These are phyloP conservation scores for Simmondsia chinensis DNA, from an alignment of 148 eudicot species.

Conservation along the genomic window DNA sequence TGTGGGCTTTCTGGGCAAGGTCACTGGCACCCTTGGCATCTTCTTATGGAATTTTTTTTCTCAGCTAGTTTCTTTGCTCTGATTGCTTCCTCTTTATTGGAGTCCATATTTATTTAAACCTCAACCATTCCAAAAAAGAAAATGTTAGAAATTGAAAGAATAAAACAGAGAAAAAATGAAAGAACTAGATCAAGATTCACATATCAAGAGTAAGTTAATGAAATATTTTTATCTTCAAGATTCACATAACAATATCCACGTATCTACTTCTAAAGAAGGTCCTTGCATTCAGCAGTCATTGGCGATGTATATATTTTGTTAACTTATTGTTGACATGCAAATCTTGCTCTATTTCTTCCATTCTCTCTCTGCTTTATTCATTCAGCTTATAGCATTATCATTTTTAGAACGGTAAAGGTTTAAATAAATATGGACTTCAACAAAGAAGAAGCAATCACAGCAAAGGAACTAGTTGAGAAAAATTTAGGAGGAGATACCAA, in stretches of 20 bases:
- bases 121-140: neutral
- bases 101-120: slow-evolving; percentile 14
- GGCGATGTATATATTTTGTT: too few relatives aligned
- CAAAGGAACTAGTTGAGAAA: slow-evolving; percentile 25
- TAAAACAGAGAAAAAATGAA: too few relatives aligned
- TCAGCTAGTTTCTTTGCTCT: slow-evolving; percentile 25
- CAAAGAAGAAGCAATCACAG: slow-evolving; percentile 22
- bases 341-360: too few relatives aligned
- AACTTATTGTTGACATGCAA: too few relatives aligned
- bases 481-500: slow-evolving; percentile 14
- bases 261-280: too few relatives aligned
- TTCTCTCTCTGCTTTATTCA: too few relatives aligned
- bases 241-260: too few relatives aligned
- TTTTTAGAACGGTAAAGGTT: neutral
- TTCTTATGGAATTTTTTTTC: slow-evolving; percentile 19
- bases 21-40: slow-evolving; percentile 17
- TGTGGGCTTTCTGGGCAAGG: slow-evolving; percentile 25
- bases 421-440: slow-evolving; percentile 20
- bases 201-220: too few relatives aligned
- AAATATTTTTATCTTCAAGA: too few relatives aligned
- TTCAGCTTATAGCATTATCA: neutral
- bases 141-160: too few relatives aligned
- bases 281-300: too few relatives aligned
- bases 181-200: too few relatives aligned
- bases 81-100: slow-evolving; percentile 24